phyloP scores from a whole-genome alignment of 768 basidiomycete genomes.

The Lentinus tigrinus region DNA sequence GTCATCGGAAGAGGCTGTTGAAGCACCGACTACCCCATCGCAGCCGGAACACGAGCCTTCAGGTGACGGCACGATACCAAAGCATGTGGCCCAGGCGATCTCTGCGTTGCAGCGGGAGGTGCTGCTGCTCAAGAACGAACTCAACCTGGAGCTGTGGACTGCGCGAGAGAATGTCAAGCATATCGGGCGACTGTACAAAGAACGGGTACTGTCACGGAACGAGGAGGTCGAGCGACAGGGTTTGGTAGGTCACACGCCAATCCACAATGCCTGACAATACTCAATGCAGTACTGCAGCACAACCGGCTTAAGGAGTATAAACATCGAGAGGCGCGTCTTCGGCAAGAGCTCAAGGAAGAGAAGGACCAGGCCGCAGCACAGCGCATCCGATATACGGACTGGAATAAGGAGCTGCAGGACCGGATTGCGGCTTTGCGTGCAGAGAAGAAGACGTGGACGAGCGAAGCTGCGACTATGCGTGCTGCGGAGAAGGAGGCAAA shows the following conservation, averaged over 20 bases:
- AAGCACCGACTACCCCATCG: background rate
- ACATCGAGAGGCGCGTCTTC: constrained; percentile 61
- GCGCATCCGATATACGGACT: constrained; percentile 79
- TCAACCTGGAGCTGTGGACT: constrained; percentile 85
- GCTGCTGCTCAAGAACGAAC: constrained; percentile 71
- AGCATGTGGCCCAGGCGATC: constrained; percentile 61
- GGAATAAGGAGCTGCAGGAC: constrained; percentile 79
- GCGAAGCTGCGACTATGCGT: constrained; percentile 66
- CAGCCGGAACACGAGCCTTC: background rate
- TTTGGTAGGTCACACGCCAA: constrained; percentile 47
- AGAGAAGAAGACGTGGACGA: constrained; percentile 76
- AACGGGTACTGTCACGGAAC: constrained; percentile 66
- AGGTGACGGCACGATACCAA: background rate
- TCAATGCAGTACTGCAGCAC: constrained; percentile 47
- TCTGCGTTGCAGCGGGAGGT: constrained; percentile 74
- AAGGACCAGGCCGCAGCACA: constrained; percentile 69
- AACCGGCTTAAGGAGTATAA: constrained; percentile 82
- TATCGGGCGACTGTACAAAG: constrained; percentile 76
- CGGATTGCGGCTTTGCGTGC: constrained; percentile 74
- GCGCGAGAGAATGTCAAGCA: constrained; percentile 80
- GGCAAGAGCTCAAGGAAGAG: constrained; percentile 69
- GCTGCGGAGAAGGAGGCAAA: constrained; percentile 69
- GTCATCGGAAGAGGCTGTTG: background rate
- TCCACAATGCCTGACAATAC: background rate
- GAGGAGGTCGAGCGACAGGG: constrained; percentile 83